Evolutionary conservation across 345 rosid genomes (phyloP), one percentile per base, ranked within the genome.

Genomic region (Salix udensis): DNA sequence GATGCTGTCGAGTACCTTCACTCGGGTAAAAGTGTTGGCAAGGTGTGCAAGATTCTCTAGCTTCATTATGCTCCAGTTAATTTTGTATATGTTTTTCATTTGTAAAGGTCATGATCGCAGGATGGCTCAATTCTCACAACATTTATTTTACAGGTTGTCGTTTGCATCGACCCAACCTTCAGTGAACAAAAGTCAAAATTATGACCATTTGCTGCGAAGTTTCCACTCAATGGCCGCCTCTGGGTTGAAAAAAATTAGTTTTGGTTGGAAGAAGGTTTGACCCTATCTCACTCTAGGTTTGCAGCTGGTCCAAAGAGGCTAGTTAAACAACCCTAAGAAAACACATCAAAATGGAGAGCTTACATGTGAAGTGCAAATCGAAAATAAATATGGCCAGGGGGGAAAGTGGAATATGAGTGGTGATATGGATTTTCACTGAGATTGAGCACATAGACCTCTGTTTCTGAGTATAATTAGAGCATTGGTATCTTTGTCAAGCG

Each of bases 1-100:
- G 97, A 95, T 85, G 98, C 99, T 58, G 99, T 93, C 50, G 99
- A 95, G 86, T 77, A 95, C 88, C 93, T 95, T 30, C 97, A 93
- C 81, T 91, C 98, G 4, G 99, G 98, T 80, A 93, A 85, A 93
- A 96, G 99, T 72, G 86, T 90, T 36, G 99, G 99, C 80, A 95
- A 95, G 96, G 98, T 93, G 79, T 72, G 64, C 70, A 70, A 37
- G 55, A 28, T 24, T n/a, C 31, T 58, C 7, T 31, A 11, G 12
- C 46, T 18, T 6, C 18, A 60, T 19, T 37, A 65, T 58, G n/a
- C 18, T 34, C 14, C 28, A 24, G 66, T 72, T n/a, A 0, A 31
- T 23, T 4, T 40, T 65, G 13, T 34, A 15, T 60, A 31, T 16
- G 39, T 71, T 46, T 36, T 65, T 21, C 26, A 2, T 14, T 39